Evolutionary conservation across 192 early-diverging fungal species (phyloP).

Genomic region (Coemansia pectinata): DNA sequence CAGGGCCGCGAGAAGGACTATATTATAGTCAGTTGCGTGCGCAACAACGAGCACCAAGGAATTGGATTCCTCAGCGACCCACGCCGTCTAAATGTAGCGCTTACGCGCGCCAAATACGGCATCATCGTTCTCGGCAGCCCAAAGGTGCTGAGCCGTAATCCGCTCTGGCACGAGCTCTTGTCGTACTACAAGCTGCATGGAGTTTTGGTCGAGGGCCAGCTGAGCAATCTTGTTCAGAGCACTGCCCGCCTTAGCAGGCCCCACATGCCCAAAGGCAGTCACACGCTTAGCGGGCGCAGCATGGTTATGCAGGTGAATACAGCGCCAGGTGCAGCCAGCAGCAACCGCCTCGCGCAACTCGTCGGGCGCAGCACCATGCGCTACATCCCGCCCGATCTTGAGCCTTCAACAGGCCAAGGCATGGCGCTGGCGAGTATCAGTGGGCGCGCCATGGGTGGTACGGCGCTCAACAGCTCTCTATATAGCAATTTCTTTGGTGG

Average conservation of each 20-base stretch:
- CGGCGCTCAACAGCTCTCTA: constrained; percentile 21
- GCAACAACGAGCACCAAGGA: constrained; percentile 96
- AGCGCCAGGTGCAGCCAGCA: constrained; percentile 42
- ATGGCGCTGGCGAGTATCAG: background rate
- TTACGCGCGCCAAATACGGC: constrained; percentile 92
- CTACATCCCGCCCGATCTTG: constrained; percentile 53
- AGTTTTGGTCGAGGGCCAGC: constrained; percentile 90
- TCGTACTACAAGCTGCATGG: constrained; percentile 88
- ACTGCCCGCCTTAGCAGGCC: constrained; percentile 88
- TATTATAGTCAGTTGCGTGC: constrained; percentile 96
- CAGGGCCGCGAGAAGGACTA: constrained; percentile 99
- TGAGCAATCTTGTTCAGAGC: constrained; percentile 84
- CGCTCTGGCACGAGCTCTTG: constrained; percentile 95
- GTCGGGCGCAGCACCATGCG: constrained; percentile 52
- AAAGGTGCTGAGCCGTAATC: constrained; percentile 89
- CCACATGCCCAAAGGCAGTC: constrained; percentile 51
- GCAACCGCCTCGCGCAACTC: constrained; percentile 46
- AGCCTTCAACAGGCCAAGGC: constrained; percentile 1
- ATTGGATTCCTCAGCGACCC: constrained; percentile 93
- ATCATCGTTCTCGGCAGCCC: constrained; percentile 95
- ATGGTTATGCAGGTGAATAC: constrained; percentile 36
- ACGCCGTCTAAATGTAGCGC: constrained; percentile 86
- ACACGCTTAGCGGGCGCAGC: constrained; percentile 25
- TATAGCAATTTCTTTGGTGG: constrained; percentile 30
- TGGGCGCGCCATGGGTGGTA: background rate